Conservation (phyloP, 768 basidiomycete species). For the Mycena galericulata region DNA sequence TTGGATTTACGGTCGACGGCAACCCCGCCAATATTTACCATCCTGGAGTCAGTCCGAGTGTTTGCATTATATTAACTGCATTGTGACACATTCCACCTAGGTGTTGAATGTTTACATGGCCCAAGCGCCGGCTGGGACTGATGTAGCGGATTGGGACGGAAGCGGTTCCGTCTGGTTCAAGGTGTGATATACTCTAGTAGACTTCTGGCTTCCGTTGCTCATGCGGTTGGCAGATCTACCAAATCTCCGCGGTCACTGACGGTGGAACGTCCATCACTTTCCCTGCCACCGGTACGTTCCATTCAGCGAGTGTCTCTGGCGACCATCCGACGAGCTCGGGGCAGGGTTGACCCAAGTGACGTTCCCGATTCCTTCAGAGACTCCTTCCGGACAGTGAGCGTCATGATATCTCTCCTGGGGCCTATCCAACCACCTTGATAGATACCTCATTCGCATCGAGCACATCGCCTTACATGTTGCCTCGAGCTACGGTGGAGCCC, state of each 20-base stretch:
- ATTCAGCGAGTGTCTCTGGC: conserved; percentile 9
- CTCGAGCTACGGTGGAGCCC: conserved; percentile 44
- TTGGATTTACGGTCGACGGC: conserved; percentile 35
- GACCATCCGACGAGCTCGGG: neutral
- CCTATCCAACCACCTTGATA: neutral
- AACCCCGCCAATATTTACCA: conserved; percentile 22
- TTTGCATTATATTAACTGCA: neutral
- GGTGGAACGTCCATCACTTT: conserved; percentile 47
- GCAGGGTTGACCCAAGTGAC: conserved; percentile 33
- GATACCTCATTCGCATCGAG: conserved; percentile 33
- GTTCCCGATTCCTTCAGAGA: conserved; percentile 41
- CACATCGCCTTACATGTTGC: conserved; percentile 48
- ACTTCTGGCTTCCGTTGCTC: neutral
- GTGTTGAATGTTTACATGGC: conserved; percentile 32
- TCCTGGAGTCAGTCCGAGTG: conserved; percentile 1
- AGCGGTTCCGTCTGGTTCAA: conserved; percentile 48
- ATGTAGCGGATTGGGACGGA: conserved; percentile 26
- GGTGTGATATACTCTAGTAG: conserved; percentile 24
- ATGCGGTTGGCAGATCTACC: conserved; percentile 28
- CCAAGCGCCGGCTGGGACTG: conserved; percentile 21
- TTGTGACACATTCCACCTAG: neutral
- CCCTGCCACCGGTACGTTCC: conserved; percentile 34
- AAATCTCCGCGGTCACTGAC: conserved; percentile 49
- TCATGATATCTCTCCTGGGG: neutral
- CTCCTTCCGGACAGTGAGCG: conserved; percentile 43